A percentile compares a stretch with the other conserved stretches of the same genome.
Conservation (phyloP, 2,329 filamentous ascomycete species). For the Geoglossum cookeanum region DNA sequence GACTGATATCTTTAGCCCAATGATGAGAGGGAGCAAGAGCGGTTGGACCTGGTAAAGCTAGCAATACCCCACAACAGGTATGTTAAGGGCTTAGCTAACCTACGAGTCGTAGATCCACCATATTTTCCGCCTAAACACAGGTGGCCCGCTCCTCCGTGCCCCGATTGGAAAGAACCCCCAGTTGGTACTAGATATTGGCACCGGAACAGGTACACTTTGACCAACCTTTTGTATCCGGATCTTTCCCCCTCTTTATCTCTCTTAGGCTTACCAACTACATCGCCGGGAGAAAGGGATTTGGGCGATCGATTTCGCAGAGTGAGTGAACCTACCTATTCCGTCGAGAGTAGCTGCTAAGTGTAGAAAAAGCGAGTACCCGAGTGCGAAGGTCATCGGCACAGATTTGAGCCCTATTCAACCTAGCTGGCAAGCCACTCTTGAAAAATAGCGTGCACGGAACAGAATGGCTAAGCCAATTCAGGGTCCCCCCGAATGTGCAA, state of each 20-base stretch:
- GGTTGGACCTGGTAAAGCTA: constrained; percentile 3
- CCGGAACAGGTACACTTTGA: background rate
- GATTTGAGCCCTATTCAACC: constrained; percentile 4
- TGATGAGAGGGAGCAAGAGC: constrained; percentile 4
- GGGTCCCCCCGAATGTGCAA: constrained; percentile 4
- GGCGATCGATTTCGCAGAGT: constrained; percentile 6
- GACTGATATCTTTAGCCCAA: background rate
- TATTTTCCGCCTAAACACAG: constrained; percentile 16
- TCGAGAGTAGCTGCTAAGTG: background rate
- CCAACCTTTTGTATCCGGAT: background rate
- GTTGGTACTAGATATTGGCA: constrained; percentile 3
- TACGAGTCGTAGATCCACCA: constrained; percentile 21
- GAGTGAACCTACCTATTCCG: background rate
- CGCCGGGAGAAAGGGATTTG: background rate
- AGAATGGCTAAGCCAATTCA: background rate
- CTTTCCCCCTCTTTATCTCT: background rate
- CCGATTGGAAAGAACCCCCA: background rate
- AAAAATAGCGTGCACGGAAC: too few species aligned
- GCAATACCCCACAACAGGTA: background rate
- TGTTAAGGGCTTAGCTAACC: background rate
- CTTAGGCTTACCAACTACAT: background rate
- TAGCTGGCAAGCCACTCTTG: background rate
- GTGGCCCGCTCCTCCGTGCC: background rate
- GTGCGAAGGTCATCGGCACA: constrained; percentile 3
- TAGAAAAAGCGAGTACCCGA: constrained; percentile 3